These are phyloP conservation scores for Thelephora ganbajun DNA, from an alignment of 768 basidiomycete species.

Conservation along the genomic window DNA sequence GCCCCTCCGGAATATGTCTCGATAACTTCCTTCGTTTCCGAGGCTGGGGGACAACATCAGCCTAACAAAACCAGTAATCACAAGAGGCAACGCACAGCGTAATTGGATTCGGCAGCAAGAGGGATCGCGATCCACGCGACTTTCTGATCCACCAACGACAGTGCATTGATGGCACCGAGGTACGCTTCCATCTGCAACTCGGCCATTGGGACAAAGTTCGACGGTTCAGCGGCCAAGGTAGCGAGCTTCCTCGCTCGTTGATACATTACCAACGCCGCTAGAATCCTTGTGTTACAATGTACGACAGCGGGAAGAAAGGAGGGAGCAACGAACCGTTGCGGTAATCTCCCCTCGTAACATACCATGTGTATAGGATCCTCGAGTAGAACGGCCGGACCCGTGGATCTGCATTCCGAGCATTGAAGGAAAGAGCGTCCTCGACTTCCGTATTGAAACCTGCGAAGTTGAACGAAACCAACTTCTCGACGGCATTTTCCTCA, in stretches of 20 bases:
- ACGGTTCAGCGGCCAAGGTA: slow-evolving; percentile 20
- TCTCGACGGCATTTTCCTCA: slow-evolving; percentile 69
- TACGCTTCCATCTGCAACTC: slow-evolving; percentile 72
- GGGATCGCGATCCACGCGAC: slow-evolving; percentile 77
- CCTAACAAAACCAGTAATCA: slow-evolving; percentile 6
- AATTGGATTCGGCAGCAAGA: slow-evolving; percentile 29
- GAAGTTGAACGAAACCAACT: slow-evolving; percentile 73
- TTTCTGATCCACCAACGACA: slow-evolving; percentile 68
- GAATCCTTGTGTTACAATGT: not conserved
- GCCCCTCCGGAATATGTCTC: slow-evolving; percentile 65
- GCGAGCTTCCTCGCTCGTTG: slow-evolving; percentile 74
- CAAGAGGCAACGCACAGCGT: slow-evolving; percentile 22
- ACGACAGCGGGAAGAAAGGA: not conserved
- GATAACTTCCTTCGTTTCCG: slow-evolving; percentile 62
- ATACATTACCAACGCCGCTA: slow-evolving; percentile 90
- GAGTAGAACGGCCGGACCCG: slow-evolving; percentile 76
- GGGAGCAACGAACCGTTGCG: slow-evolving; percentile 59
- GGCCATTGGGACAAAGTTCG: slow-evolving; percentile 32
- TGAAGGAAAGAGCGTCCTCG: slow-evolving; percentile 79
- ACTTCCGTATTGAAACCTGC: slow-evolving; percentile 76
- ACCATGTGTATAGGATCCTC: slow-evolving; percentile 90
- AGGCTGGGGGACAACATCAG: slow-evolving; percentile 25
- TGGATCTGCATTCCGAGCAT: slow-evolving; percentile 88
- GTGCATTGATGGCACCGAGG: slow-evolving; percentile 76
- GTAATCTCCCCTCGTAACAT: slow-evolving; percentile 76